Percentiles rank a stretch among this genome's conserved stretches.
Conservation (phyloP, 768 basidiomycete species). For the Suillus americanus region DNA sequence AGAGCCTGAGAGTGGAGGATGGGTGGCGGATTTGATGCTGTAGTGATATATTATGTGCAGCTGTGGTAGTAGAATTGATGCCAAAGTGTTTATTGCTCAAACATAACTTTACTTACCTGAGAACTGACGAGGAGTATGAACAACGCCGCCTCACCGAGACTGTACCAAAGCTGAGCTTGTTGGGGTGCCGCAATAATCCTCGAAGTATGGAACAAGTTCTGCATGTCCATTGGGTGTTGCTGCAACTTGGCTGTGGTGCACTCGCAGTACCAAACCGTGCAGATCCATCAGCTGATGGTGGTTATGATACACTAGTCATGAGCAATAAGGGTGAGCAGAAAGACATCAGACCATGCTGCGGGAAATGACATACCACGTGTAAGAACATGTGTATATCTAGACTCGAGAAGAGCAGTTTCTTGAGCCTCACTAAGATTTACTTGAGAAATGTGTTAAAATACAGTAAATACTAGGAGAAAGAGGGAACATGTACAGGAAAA, state of each 20-base stretch:
- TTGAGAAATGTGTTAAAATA: background rate
- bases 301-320: background rate
- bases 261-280: background rate
- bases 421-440: background rate
- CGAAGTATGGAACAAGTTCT: background rate
- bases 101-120: background rate
- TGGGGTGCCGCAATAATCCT: background rate
- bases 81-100: no score
- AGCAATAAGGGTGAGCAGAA: background rate
- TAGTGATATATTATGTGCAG: no score
- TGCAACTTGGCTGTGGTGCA: background rate
- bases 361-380: background rate
- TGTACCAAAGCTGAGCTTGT: background rate
- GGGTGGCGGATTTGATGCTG: no score
- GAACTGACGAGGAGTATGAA: background rate
- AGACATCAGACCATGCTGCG: background rate
- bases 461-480: background rate
- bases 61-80: no score
- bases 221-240: background rate
- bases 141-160: background rate
- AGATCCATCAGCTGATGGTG: background rate
- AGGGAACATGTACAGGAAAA: background rate
- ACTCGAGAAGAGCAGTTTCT: background rate
- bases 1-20: no score
- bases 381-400: background rate